phyloP scores from a whole-genome alignment of 2,329 filamentous ascomycete species.

The Cucurbitaria berberidis region DNA sequence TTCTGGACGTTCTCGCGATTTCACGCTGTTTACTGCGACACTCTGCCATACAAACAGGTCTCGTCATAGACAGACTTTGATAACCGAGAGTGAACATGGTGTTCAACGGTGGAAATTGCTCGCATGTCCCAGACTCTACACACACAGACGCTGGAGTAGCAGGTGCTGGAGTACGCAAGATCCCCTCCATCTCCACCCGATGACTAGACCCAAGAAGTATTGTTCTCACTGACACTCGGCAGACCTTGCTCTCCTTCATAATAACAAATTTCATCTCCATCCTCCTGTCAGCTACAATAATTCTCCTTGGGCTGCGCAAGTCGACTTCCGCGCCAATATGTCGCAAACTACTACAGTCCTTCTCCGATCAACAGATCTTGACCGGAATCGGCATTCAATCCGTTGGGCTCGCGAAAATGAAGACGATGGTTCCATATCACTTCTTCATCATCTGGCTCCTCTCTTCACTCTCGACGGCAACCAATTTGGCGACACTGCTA shows the following conservation, averaged over 20 bases:
- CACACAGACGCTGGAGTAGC: constrained; percentile 64
- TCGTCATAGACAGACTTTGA: background rate
- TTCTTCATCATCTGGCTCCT: constrained; percentile 76
- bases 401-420: constrained; percentile 66
- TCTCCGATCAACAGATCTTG: constrained; percentile 72
- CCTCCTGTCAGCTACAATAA: constrained; percentile 61
- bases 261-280: constrained; percentile 66
- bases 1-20: constrained; percentile 4
- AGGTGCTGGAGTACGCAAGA: constrained; percentile 61
- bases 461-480: constrained; percentile 67
- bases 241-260: constrained; percentile 69
- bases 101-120: constrained; percentile 47
- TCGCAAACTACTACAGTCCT: constrained; percentile 68
- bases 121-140: constrained; percentile 52
- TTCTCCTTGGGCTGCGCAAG: constrained; percentile 60
- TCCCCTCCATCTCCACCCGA: background rate
- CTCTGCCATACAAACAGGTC: background rate
- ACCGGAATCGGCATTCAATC: constrained; percentile 72
- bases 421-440: constrained; percentile 68
- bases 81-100: constrained; percentile 11
- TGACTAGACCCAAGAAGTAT: background rate
- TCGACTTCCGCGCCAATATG: constrained; percentile 59
- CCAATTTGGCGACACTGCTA: constrained; percentile 69
- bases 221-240: background rate
- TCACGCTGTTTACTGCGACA: constrained; percentile 4